Evolutionary conservation across 2,329 filamentous ascomycete genomes (phyloP).

Genomic region (Penicillium sp.): DNA sequence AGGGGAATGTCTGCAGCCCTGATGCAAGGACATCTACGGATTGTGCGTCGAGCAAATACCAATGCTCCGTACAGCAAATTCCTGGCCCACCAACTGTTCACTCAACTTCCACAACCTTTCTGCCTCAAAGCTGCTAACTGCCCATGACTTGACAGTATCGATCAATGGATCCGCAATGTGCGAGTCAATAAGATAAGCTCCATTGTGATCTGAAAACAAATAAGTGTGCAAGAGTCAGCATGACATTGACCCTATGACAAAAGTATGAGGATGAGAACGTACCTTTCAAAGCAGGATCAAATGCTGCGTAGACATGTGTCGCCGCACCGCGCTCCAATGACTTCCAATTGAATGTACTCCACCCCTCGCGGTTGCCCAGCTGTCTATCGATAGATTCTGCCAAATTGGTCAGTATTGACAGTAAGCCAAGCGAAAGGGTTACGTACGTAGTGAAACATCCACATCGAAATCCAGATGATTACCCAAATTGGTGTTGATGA

Average conservation of each 20-base stretch:
- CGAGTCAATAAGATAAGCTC: conserved; percentile 44
- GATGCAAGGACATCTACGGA: no score
- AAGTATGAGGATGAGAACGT: background rate
- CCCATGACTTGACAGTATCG: conserved; percentile 31
- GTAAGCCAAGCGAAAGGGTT: background rate
- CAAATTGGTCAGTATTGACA: no score
- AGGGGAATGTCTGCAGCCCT: no score
- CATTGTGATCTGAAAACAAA: conserved; percentile 27
- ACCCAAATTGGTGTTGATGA: conserved; percentile 23
- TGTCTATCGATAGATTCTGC: no score
- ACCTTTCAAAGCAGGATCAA: conserved; percentile 27
- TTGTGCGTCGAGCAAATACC: no score
- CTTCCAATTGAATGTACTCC: conserved; percentile 21
- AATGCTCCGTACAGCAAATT: no score
- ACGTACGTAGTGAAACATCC: conserved; percentile 17
- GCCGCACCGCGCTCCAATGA: conserved; percentile 29
- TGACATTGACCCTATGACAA: background rate
- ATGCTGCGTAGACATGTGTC: conserved; percentile 35
- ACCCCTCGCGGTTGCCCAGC: conserved; percentile 21
- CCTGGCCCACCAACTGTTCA: conserved; percentile 43
- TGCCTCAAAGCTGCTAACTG: conserved; percentile 30
- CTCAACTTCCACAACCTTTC: conserved; percentile 48
- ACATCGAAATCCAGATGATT: conserved; percentile 20
- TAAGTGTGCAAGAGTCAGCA: background rate
- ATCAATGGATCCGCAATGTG: conserved; percentile 38